A percentile compares a stretch with the other conserved stretches of the same genome.
These are phyloP conservation scores for Anaeromyces robustus DNA, from an alignment of 192 early-diverging fungal species.

Conservation along the genomic window DNA sequence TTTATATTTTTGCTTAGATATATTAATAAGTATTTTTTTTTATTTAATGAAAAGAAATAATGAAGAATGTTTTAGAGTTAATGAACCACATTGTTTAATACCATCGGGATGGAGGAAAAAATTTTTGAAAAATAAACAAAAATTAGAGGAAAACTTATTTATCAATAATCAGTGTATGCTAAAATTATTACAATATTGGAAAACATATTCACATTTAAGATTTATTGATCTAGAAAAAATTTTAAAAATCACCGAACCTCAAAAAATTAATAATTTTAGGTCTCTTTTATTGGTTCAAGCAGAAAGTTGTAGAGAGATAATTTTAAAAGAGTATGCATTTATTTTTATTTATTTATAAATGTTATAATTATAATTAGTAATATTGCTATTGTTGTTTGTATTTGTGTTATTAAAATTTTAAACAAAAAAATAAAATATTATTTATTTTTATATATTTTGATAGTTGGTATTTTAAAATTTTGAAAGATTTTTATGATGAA, in stretches of 20 bases:
- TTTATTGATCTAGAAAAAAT: conserved; percentile 28
- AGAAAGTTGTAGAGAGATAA: conserved; percentile 30
- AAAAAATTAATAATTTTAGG: conserved; percentile 25
- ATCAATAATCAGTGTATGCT: conserved; percentile 23
- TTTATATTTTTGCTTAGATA: not conserved
- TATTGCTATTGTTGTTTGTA: no score
- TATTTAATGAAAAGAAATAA: conserved; percentile 20
- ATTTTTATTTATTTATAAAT: not conserved
- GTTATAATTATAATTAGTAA: no score
- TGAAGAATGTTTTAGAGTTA: not conserved
- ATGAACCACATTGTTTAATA: conserved; percentile 11
- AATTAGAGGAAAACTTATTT: conserved; percentile 22
- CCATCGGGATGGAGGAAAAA: conserved; percentile 24
- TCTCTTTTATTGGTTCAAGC: conserved; percentile 34
- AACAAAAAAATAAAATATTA: no score
- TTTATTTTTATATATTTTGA: conserved; percentile 2
- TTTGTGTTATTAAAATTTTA: no score
- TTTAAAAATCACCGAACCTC: conserved; percentile 19
- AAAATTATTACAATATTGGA: conserved; percentile 23
- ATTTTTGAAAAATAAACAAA: conserved; percentile 22
- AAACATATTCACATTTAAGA: conserved; percentile 13
- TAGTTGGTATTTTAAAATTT: not conserved
- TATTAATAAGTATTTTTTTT: not conserved
- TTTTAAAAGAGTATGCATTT: conserved; percentile 27
- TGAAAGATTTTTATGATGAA: conserved; percentile 5